Conservation (phyloP, 2,329 filamentous ascomycete genomes). For the Aspergillus felis region DNA sequence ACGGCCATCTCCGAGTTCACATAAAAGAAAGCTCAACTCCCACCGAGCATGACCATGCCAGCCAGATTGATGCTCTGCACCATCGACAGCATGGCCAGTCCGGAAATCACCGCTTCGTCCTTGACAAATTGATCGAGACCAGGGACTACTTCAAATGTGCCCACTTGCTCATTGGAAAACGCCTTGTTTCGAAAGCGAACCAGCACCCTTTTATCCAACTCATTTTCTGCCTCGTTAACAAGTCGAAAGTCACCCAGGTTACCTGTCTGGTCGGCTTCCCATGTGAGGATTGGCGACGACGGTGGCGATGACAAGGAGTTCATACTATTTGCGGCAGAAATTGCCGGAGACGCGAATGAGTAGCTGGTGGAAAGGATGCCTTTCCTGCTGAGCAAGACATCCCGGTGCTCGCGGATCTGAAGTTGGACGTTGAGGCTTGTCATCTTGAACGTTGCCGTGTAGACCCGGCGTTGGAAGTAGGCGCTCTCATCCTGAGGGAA, state of each 20-base stretch:
- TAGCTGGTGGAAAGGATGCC: slow-evolving; percentile 1
- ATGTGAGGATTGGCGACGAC: background rate
- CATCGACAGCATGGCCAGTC: slow-evolving; percentile 6
- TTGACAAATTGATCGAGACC: background rate
- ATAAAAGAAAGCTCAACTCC: background rate
- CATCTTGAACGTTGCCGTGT: slow-evolving; percentile 2
- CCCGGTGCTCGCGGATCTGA: background rate
- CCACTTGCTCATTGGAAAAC: slow-evolving; percentile 5
- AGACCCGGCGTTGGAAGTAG: background rate
- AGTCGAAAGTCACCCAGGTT: slow-evolving; percentile 3
- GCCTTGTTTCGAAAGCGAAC: slow-evolving; percentile 2
- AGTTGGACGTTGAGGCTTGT: slow-evolving; percentile 2
- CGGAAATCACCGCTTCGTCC: slow-evolving; percentile 4
- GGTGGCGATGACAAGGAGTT: too few species aligned
- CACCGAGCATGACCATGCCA: background rate
- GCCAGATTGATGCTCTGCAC: slow-evolving; percentile 7
- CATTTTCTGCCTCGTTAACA: background rate
- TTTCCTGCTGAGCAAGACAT: background rate
- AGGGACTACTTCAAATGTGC: slow-evolving; percentile 3
- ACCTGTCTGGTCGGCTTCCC: background rate
- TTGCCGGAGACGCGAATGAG: background rate
- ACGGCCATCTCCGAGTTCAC: background rate
- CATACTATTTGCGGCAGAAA: too few species aligned
- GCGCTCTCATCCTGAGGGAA: background rate
- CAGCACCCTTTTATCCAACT: background rate